Evolutionary conservation across 2,329 filamentous ascomycete species (phyloP).

Genomic region (Alternaria sp.): DNA sequence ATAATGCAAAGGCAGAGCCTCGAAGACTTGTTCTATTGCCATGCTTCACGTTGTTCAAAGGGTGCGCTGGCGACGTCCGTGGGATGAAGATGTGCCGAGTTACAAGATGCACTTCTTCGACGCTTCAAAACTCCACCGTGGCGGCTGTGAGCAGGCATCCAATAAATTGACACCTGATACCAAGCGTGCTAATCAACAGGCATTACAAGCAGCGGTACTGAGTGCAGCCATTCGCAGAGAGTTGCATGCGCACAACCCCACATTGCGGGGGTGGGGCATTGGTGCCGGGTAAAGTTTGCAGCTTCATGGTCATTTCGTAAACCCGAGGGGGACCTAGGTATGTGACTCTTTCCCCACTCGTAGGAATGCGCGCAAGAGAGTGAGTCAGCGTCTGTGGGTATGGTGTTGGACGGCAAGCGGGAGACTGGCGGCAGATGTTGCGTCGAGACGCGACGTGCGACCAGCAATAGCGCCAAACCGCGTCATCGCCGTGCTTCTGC

Average conservation of each 20-base stretch:
- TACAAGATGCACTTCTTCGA: neutral
- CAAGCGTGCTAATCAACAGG: conserved; percentile 1
- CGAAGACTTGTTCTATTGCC: conserved; percentile 44
- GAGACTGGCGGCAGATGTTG: neutral
- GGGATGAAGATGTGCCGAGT: neutral
- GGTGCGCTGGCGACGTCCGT: neutral
- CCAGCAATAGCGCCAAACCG: neutral
- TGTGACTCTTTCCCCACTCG: neutral
- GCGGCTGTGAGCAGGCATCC: neutral
- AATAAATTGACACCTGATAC: neutral
- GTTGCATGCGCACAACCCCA: conserved; percentile 30
- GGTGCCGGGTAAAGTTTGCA: conserved; percentile 32
- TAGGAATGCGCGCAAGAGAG: neutral
- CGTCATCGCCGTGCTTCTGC: neutral
- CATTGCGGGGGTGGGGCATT: conserved; percentile 42
- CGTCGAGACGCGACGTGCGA: conserved; percentile 1
- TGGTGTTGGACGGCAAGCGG: neutral
- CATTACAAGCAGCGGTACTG: neutral
- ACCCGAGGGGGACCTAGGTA: neutral
- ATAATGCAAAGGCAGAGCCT: conserved; percentile 39
- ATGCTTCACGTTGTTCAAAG: conserved; percentile 22
- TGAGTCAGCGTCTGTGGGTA: neutral
- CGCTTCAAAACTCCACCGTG: neutral
- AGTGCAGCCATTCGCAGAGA: neutral
- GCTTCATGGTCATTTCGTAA: neutral